phyloP scores from a whole-genome alignment of 2,329 filamentous ascomycete genomes.

The Monilinia fructicola region DNA sequence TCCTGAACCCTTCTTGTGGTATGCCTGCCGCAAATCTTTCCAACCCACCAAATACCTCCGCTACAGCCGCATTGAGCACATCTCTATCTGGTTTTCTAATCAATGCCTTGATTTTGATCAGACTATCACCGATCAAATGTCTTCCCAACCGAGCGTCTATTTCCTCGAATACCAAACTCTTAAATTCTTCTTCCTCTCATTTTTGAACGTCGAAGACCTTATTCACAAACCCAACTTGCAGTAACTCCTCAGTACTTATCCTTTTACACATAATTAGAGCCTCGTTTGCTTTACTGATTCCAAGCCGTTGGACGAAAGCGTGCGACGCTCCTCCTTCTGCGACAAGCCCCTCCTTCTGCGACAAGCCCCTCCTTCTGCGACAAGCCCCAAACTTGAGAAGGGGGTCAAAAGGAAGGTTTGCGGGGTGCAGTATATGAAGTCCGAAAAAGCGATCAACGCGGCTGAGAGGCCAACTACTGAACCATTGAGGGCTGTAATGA shows the following conservation, averaged over 20 bases:
- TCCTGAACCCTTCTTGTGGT: conserved; percentile 85
- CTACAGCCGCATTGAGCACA: conserved; percentile 69
- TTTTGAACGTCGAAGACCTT: conserved; percentile 64
- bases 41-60: conserved; percentile 83
- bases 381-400: conserved; percentile 85
- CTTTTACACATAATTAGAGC: conserved; percentile 87
- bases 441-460: conserved; percentile 76
- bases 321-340: conserved; percentile 80
- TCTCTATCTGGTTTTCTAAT: conserved; percentile 73
- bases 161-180: conserved; percentile 70
- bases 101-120: conserved; percentile 82
- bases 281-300: conserved; percentile 82
- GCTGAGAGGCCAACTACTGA: conserved; percentile 87
- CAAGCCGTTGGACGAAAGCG: conserved; percentile 77
- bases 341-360: conserved; percentile 84
- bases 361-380: conserved; percentile 85
- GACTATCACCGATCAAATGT: conserved; percentile 75
- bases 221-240: conserved; percentile 80
- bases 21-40: conserved; percentile 65
- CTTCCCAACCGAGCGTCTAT: conserved; percentile 76
- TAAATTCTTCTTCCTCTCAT: conserved; percentile 69
- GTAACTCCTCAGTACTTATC: conserved; percentile 70
- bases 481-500: conserved; percentile 87
- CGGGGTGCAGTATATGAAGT: conserved; percentile 88
- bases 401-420: conserved; percentile 85